Percentiles rank a stretch among this genome's conserved stretches.
These are phyloP conservation scores for Asterophora parasitica DNA, from an alignment of 768 basidiomycete genomes.

Conservation along the genomic window DNA sequence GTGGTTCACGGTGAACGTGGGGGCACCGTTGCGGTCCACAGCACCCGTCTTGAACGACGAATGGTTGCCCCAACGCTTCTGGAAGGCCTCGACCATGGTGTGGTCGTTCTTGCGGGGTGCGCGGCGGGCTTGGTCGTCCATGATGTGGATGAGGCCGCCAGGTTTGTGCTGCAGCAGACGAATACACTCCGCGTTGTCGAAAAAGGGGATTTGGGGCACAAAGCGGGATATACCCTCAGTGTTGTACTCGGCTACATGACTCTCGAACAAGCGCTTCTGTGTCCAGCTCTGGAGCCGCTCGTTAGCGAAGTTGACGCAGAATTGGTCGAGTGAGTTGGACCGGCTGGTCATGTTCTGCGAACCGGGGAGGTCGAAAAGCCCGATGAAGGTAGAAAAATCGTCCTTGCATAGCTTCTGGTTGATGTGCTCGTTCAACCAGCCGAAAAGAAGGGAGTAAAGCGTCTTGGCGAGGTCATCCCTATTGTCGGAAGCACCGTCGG, in stretches of 20 bases:
- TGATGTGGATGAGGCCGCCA: constrained; percentile 92
- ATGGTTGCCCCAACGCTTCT: constrained; percentile 93
- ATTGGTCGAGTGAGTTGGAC: constrained; percentile 92
- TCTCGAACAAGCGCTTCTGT: constrained; percentile 76
- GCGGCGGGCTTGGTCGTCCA: constrained; percentile 92
- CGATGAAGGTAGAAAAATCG: constrained; percentile 88
- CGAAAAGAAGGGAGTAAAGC: constrained; percentile 89
- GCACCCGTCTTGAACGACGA: constrained; percentile 82
- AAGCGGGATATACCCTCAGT: constrained; percentile 72
- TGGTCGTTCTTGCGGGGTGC: constrained; percentile 88
- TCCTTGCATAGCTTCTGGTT: constrained; percentile 94
- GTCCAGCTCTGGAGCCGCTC: constrained; percentile 86
- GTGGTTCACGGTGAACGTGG: constrained; percentile 89
- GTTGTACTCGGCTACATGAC: constrained; percentile 76
- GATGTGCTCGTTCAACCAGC: constrained; percentile 95
- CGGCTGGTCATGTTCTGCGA: constrained; percentile 85
- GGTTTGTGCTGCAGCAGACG: constrained; percentile 81
- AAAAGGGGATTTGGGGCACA: constrained; percentile 71
- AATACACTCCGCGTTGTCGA: constrained; percentile 88
- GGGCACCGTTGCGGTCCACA: constrained; percentile 71
- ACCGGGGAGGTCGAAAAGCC: constrained; percentile 91
- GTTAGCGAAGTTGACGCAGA: constrained; percentile 95
- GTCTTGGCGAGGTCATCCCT: constrained; percentile 92
- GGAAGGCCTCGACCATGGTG: constrained; percentile 92
- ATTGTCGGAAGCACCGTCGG: constrained; percentile 89